Percentiles rank a stretch among this genome's conserved stretches.
Evolutionary conservation across 108 stramenopile species (phyloP).

Genomic region (Cyclotella kingstonii): DNA sequence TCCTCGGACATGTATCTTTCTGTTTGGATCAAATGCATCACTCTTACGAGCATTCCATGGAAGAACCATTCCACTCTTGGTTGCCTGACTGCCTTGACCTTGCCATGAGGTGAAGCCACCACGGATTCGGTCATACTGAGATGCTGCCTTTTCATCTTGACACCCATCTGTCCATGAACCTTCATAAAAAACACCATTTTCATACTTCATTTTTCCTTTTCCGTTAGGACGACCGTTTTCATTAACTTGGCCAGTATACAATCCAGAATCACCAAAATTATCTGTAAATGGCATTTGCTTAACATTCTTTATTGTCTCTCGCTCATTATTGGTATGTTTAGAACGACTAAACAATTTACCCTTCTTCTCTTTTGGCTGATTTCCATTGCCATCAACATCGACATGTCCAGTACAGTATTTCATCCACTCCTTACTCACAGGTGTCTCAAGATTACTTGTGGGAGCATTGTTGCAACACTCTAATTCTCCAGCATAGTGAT

Average conservation of each 20-base stretch:
- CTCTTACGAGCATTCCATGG: conserved; percentile 37
- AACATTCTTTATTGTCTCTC: conserved; percentile 10
- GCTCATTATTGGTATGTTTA: conserved; percentile 4
- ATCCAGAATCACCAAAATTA: conserved; percentile 34
- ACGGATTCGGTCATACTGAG: conserved; percentile 35
- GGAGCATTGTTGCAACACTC: too few relatives aligned
- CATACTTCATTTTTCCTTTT: conserved; percentile 35
- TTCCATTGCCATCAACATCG: too few relatives aligned
- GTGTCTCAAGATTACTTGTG: too few relatives aligned
- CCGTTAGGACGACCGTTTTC: conserved; percentile 24
- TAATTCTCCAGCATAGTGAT: too few relatives aligned
- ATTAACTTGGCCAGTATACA: conserved; percentile 30
- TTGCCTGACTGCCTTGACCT: conserved; percentile 27
- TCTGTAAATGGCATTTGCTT: conserved; percentile 40
- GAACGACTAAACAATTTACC: conserved; percentile 15
- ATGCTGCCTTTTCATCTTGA: conserved; percentile 34
- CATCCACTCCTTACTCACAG: too few relatives aligned
- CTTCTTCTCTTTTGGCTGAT: neutral
- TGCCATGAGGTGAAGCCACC: conserved; percentile 39
- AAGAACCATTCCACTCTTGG: conserved; percentile 21
- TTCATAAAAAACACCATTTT: conserved; percentile 40
- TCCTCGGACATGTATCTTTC: conserved; percentile 33
- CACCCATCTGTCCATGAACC: conserved; percentile 35
- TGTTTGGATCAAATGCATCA: conserved; percentile 18
- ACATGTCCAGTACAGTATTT: too few relatives aligned